Conservation (phyloP, 2,329 filamentous ascomycete genomes). For the Calycina marina region DNA sequence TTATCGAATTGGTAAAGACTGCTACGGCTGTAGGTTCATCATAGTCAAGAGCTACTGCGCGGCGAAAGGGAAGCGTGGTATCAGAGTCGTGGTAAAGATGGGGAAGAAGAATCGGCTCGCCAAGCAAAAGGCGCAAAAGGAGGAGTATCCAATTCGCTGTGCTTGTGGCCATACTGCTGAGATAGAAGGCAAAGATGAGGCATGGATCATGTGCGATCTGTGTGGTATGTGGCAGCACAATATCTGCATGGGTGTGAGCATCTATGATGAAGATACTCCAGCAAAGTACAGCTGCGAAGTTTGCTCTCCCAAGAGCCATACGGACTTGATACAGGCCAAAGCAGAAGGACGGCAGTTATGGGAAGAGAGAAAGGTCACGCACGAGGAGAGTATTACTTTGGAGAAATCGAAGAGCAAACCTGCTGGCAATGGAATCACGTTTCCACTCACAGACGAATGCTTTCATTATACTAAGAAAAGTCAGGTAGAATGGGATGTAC, state of each 20-base stretch:
- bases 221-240: conserved; percentile 97
- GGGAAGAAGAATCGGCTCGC: too few species aligned
- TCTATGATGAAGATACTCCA: conserved; percentile 59
- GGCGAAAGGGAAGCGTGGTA: too few species aligned
- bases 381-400: conserved; percentile 35
- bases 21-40: too few species aligned
- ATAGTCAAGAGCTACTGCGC: too few species aligned
- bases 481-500: conserved; percentile 69
- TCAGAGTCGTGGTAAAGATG: too few species aligned
- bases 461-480: conserved; percentile 58
- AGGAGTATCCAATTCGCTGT: conserved; percentile 60
- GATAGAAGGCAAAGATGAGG: conserved; percentile 70
- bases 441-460: conserved; percentile 43
- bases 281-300: conserved; percentile 86
- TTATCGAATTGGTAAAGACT: too few species aligned
- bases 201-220: conserved; percentile 91
- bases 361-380: conserved; percentile 60
- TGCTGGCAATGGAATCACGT: not conserved
- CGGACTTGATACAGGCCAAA: conserved; percentile 64
- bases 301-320: conserved; percentile 62
- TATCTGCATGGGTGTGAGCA: conserved; percentile 76
- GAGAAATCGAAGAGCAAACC: not conserved
- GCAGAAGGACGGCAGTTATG: conserved; percentile 72
- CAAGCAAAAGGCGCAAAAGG: conserved; percentile 20
- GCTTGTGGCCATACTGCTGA: conserved; percentile 81